A percentile compares a stretch with the other conserved stretches of the same genome.
Evolutionary conservation across 1,139 yeast genomes (phyloP).

Genomic region (Kodamaea arcana): DNA sequence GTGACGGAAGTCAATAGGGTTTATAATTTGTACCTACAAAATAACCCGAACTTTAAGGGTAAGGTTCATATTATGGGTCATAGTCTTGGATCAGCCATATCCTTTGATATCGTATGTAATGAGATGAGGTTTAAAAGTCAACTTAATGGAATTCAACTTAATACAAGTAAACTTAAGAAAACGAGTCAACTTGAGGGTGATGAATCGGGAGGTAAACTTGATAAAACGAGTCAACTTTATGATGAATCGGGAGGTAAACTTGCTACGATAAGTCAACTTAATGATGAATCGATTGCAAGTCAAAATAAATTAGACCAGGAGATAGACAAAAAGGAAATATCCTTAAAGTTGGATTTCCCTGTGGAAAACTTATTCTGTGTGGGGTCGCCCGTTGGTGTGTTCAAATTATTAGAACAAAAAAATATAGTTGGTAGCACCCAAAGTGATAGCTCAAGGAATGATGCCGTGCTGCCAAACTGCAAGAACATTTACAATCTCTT

Average conservation of each 20-base stretch:
- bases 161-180: too few relatives aligned
- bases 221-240: too few relatives aligned
- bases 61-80: constrained; percentile 84
- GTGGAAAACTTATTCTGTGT: constrained; percentile 73
- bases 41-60: constrained; percentile 76
- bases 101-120: constrained; percentile 66
- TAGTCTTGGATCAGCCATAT: constrained; percentile 84
- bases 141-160: too few relatives aligned
- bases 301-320: too few relatives aligned
- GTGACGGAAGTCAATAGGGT: constrained; percentile 67
- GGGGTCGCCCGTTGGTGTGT: constrained; percentile 90
- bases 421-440: constrained; percentile 40
- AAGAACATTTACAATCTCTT: constrained; percentile 67
- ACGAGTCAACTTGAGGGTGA: too few relatives aligned
- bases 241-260: too few relatives aligned
- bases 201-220: too few relatives aligned
- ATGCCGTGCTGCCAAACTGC: constrained; percentile 46
- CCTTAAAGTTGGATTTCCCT: constrained; percentile 52
- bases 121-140: constrained; percentile 32
- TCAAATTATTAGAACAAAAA: constrained; percentile 62
- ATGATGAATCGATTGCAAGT: too few relatives aligned
- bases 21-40: constrained; percentile 52
- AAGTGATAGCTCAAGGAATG: constrained; percentile 8
- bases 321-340: constrained; percentile 13
- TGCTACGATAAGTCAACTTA: too few relatives aligned